Evolutionary conservation across 1,284 basidiomycete species (phyloP), one percentile per base, ranked within the genome.

Genomic region (Ustilago cynodontis): DNA sequence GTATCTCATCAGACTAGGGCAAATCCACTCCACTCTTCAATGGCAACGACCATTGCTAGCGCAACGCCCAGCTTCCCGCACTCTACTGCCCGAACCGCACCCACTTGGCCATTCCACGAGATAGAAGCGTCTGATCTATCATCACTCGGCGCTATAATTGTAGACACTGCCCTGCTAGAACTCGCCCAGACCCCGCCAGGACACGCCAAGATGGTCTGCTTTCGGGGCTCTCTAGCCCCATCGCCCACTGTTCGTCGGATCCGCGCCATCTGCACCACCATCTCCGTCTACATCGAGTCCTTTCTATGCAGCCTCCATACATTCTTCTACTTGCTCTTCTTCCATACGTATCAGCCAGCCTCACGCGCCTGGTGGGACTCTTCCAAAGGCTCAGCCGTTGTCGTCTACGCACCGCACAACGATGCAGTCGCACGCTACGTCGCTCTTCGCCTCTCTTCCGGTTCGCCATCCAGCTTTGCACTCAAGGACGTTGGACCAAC

Each of bases 391-490:
- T 67, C 67, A 0, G 77, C 77, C 6, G 59, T 79, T 26, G 73
- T 79, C 31, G 61, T 79, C 31, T 79, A 68, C 37, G 72, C 77
- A 7, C 73, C 72, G 1, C 65, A 72, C 58, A 70, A 76, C 45
- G 73, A 79, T 43, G 67, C 69, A n/a, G 54, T 79, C 8, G 70
- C 77, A 1, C 43, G 69, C 45, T 77, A 65, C 51, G 31, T 78
- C 3, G 75, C 75, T 13, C 49, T 78, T 1, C 70, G 75, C 18
- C 64, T 78, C n/a, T 70, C 73, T 10, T 67, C 71, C 22, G 67
- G 65, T 14, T 72, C 75, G 11, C 74, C 75, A 4, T 76, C 72
- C 7, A 73, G 64, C 24, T 79, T 71, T 59, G 68, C 77, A 6
- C 62, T 77, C 37, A 65, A 65, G 18, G 63, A 76, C 16, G 59